Conservation (phyloP, 495 filamentous ascomycete genomes). For the Apodospora peruviana region DNA sequence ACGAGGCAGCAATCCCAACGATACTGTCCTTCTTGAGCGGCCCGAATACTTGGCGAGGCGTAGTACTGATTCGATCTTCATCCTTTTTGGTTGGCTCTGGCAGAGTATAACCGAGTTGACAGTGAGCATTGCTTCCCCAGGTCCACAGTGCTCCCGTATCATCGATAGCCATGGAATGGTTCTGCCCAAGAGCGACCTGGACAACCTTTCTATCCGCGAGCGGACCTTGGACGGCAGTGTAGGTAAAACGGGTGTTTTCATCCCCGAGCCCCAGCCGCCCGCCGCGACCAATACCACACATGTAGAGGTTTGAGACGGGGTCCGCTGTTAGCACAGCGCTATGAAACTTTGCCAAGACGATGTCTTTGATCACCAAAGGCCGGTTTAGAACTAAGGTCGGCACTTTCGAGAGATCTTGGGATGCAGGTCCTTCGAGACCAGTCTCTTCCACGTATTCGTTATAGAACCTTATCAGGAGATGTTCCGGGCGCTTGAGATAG, state of each 20-base stretch:
- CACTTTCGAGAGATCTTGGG: slow-evolving; percentile 43
- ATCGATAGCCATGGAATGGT: slow-evolving; percentile 82
- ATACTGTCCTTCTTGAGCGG: slow-evolving; percentile 80
- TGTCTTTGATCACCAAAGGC: slow-evolving; percentile 66
- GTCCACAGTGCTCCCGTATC: slow-evolving; percentile 79
- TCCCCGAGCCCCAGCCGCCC: slow-evolving; percentile 88
- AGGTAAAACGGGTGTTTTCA: slow-evolving; percentile 79
- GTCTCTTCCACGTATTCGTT: slow-evolving; percentile 48
- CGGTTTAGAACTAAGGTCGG: slow-evolving; percentile 64
- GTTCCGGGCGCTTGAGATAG: slow-evolving; percentile 68
- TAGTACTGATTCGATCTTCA: slow-evolving; percentile 72
- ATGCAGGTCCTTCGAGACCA: slow-evolving; percentile 20
- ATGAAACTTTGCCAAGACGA: slow-evolving; percentile 85
- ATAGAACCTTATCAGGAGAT: slow-evolving; percentile 66
- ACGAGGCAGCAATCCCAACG: slow-evolving; percentile 80
- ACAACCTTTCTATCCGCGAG: slow-evolving; percentile 64
- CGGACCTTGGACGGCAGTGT: slow-evolving; percentile 69
- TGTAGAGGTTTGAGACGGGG: slow-evolving; percentile 83
- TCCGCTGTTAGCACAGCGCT: slow-evolving; percentile 88
- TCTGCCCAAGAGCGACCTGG: slow-evolving; percentile 76
- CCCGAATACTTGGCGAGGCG: slow-evolving; percentile 86
- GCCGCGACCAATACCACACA: slow-evolving; percentile 88
- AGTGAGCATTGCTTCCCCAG: slow-evolving; percentile 85
- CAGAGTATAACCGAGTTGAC: slow-evolving; percentile 78
- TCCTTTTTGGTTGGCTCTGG: slow-evolving; percentile 51